These are phyloP conservation scores for Cladosporium sp. DNA, from an alignment of 2,329 filamentous ascomycete genomes.

Conservation along the genomic window DNA sequence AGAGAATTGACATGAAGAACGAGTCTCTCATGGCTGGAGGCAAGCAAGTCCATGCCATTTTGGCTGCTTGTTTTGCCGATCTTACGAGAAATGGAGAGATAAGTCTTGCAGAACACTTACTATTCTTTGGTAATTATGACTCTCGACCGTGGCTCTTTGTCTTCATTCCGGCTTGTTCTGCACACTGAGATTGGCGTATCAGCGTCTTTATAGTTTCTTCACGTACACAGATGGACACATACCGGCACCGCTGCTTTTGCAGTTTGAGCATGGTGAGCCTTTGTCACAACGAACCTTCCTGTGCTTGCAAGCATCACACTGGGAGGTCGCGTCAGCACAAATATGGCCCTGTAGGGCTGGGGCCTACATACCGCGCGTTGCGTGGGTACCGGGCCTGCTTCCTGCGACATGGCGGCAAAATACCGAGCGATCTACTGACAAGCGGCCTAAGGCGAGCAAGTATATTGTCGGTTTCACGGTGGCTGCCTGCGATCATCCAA, in stretches of 20 bases:
- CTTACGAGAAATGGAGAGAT: too few relatives aligned
- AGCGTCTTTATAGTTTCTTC: neutral
- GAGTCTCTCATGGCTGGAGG: too few relatives aligned
- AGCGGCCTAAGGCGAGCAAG: neutral
- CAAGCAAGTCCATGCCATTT: too few relatives aligned
- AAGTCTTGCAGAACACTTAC: slow-evolving; percentile 3
- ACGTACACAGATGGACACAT: slow-evolving; percentile 1
- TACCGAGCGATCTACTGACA: neutral
- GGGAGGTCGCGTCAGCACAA: too few relatives aligned
- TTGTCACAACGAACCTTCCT: slow-evolving; percentile 18
- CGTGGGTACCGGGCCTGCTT: neutral
- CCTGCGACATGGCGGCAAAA: neutral
- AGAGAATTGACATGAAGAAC: too few relatives aligned
- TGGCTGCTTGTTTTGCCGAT: too few relatives aligned
- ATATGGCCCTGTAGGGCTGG: too few relatives aligned
- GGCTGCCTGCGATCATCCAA: slow-evolving; percentile 3
- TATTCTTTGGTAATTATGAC: slow-evolving; percentile 19
- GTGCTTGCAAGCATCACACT: slow-evolving; percentile 15
- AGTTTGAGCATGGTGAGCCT: slow-evolving; percentile 14
- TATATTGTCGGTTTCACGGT: neutral
- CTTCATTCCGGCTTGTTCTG: slow-evolving; percentile 8
- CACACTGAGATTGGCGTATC: slow-evolving; percentile 11
- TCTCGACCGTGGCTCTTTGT: slow-evolving; percentile 14
- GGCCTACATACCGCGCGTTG: too few relatives aligned
- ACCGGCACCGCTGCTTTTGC: slow-evolving; percentile 15